phyloP scores from a whole-genome alignment of 2,329 filamentous ascomycete genomes.

The Colletotrichum sp. region DNA sequence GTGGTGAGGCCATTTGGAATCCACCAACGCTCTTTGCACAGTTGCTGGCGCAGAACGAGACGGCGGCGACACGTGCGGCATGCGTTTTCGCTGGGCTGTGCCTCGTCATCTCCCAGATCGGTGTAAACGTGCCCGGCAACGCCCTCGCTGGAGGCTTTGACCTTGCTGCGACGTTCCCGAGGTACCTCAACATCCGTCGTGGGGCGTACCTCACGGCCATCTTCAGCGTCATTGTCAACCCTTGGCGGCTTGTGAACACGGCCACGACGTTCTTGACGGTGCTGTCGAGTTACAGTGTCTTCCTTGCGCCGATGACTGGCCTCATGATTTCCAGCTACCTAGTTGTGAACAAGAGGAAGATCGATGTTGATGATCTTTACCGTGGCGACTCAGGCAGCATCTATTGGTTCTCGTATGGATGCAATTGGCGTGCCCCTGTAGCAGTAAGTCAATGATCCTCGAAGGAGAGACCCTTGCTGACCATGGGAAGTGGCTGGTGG shows the following conservation, averaged over 20 bases:
- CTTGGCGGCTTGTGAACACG: conserved; percentile 42
- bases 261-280: conserved; percentile 41
- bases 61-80: conserved; percentile 38
- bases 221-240: conserved; percentile 40
- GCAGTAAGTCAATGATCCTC: conserved; percentile 34
- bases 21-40: conserved; percentile 38
- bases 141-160: conserved; percentile 44
- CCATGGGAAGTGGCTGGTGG: conserved; percentile 39
- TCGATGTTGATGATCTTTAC: conserved; percentile 41
- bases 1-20: conserved; percentile 40
- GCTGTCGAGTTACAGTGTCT: conserved; percentile 40
- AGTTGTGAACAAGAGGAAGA: conserved; percentile 35
- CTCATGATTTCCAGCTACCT: conserved; percentile 42
- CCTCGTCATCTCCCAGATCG: conserved; percentile 40
- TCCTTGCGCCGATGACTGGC: conserved; percentile 44
- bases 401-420: conserved; percentile 45
- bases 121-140: conserved; percentile 42
- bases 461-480: not conserved
- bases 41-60: conserved; percentile 33
- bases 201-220: conserved; percentile 41
- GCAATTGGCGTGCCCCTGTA: conserved; percentile 44
- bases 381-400: conserved; percentile 32
- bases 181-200: conserved; percentile 41
- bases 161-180: conserved; percentile 40
- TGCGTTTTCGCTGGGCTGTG: conserved; percentile 43